phyloP scores from a whole-genome alignment of 768 basidiomycete species.

The Kwoniella sp. region DNA sequence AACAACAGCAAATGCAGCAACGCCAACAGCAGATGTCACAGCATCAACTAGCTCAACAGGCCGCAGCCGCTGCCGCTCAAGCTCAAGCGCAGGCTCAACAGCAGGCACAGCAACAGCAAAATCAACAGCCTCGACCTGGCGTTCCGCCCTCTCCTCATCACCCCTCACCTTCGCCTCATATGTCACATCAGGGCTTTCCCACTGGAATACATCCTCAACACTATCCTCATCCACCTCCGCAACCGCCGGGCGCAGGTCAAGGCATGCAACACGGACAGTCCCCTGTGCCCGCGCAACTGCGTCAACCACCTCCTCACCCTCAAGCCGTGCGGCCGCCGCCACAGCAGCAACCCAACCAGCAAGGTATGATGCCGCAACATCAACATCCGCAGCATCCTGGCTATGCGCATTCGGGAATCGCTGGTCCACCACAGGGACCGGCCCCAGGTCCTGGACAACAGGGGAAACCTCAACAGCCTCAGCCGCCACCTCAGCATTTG shows the following conservation, averaged over 20 bases:
- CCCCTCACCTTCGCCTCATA: conserved; percentile 40
- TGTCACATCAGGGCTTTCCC: conserved; percentile 38
- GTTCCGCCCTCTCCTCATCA: conserved; percentile 39
- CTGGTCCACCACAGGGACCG: conserved; percentile 5
- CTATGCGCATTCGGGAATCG: conserved; percentile 10
- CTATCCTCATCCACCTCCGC: conserved; percentile 33
- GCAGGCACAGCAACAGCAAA: conserved; percentile 19
- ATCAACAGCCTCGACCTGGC: conserved; percentile 17
- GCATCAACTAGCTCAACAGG: conserved; percentile 20
- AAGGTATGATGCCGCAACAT: conserved; percentile 7
- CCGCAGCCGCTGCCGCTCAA: conserved; percentile 9
- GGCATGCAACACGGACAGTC: conserved; percentile 13
- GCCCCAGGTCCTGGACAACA: conserved; percentile 1
- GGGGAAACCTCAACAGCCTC: conserved; percentile 13
- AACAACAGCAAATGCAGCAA: conserved; percentile 14
- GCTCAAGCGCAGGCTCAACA: conserved; percentile 15
- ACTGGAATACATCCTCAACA: conserved; percentile 32
- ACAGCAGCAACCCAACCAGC: conserved; percentile 8
- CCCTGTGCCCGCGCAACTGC: conserved; percentile 6
- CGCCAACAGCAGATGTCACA: conserved; percentile 8
- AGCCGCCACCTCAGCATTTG: conserved; percentile 7
- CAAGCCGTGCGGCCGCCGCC: conserved; percentile 11
- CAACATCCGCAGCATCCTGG: conserved; percentile 12
- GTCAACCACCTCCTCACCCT: conserved; percentile 16
- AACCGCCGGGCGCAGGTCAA: conserved; percentile 19